Conservation (phyloP, 768 basidiomycete genomes). For the Amanita thiersii region DNA sequence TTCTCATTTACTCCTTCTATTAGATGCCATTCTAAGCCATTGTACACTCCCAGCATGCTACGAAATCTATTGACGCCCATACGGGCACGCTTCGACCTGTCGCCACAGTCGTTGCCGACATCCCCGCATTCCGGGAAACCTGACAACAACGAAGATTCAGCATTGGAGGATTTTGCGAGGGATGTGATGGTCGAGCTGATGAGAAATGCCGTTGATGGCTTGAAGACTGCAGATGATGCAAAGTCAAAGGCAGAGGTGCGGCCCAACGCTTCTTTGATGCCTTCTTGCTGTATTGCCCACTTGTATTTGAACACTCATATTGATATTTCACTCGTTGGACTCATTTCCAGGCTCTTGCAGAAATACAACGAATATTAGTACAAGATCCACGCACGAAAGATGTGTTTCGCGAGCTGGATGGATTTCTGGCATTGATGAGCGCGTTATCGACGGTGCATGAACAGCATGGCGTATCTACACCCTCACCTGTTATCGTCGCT, state of each 20-base stretch:
- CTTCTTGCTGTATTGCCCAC: neutral
- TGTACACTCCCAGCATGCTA: constrained; percentile 31
- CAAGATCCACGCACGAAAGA: constrained; percentile 62
- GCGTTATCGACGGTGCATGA: constrained; percentile 54
- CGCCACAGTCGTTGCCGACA: constrained; percentile 14
- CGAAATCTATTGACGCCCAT: constrained; percentile 53
- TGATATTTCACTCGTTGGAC: neutral
- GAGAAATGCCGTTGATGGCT: constrained; percentile 57
- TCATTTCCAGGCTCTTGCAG: constrained; percentile 43
- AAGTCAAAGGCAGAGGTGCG: constrained; percentile 36
- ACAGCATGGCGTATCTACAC: constrained; percentile 14
- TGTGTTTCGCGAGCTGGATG: constrained; percentile 76
- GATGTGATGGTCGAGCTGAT: constrained; percentile 68
- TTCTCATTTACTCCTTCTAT: no score
- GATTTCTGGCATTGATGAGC: constrained; percentile 69
- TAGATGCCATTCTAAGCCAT: no score
- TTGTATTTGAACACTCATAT: neutral
- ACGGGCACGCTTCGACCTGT: constrained; percentile 42
- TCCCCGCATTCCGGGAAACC: constrained; percentile 11
- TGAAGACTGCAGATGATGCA: constrained; percentile 38
- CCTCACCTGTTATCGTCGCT: constrained; percentile 13
- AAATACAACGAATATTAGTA: constrained; percentile 60
- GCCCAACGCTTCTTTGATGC: constrained; percentile 31
- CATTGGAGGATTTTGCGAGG: constrained; percentile 61
- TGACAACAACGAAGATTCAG: constrained; percentile 29